A percentile compares a stretch with the other conserved stretches of the same genome.
phyloP scores from a whole-genome alignment of 768 basidiomycete genomes.

The Trametes cinnabarina region DNA sequence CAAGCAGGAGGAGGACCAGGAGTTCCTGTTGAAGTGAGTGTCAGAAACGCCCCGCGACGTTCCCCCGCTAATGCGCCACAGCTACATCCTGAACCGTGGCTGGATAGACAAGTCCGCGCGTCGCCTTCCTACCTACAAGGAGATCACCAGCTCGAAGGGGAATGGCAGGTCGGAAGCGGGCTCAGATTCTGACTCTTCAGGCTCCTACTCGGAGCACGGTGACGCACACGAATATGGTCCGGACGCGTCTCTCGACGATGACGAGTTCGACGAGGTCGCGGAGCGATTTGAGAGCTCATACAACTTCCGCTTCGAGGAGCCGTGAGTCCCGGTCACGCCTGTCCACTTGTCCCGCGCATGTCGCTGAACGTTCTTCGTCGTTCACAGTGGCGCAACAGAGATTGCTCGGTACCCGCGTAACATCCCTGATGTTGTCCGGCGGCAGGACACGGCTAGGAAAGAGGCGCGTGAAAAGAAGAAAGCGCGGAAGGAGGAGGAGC shows the following conservation, averaged over 20 bases:
- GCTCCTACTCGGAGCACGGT: neutral
- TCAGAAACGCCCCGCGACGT: neutral
- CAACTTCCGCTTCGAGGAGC: constrained; percentile 97
- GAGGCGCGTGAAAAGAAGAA: constrained; percentile 78
- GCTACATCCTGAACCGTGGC: constrained; percentile 95
- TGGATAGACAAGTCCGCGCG: constrained; percentile 85
- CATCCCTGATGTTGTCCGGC: constrained; percentile 59
- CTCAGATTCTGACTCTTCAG: constrained; percentile 22
- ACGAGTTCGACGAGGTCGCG: constrained; percentile 85
- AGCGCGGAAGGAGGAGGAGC: constrained; percentile 76
- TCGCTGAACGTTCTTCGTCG: constrained; percentile 17
- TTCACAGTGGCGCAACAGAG: constrained; percentile 55
- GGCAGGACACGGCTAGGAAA: constrained; percentile 76
- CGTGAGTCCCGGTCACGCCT: constrained; percentile 58
- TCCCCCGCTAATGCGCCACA: constrained; percentile 29
- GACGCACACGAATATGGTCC: constrained; percentile 27
- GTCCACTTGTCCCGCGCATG: neutral
- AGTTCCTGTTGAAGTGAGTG: constrained; percentile 86
- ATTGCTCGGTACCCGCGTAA: constrained; percentile 79
- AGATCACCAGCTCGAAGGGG: constrained; percentile 52
- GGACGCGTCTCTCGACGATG: constrained; percentile 50
- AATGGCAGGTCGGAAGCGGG: constrained; percentile 15
- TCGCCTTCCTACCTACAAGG: constrained; percentile 81
- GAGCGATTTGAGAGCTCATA: constrained; percentile 95
- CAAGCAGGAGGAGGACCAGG: constrained; percentile 71